Conservation (phyloP, 202 grass and related monocot species). For the Hordeum pubiflorum region DNA sequence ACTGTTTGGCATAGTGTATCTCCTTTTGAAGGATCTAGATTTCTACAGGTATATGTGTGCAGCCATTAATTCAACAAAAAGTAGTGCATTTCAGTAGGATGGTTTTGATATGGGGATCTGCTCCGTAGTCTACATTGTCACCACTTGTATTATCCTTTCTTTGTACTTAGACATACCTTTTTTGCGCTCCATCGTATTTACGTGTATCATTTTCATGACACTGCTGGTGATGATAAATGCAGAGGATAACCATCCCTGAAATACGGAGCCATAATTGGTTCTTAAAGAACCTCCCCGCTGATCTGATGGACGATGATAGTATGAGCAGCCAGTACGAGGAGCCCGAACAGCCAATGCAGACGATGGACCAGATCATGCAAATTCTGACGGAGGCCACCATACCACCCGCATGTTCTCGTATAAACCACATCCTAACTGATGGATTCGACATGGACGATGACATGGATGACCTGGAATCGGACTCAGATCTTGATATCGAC, state of each 20-base stretch:
- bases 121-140: neutral
- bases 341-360: slow-evolving; percentile 76
- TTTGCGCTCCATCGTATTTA: neutral
- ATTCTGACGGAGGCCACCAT: slow-evolving; percentile 66
- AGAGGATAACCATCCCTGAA: slow-evolving; percentile 69
- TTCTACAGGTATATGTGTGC: neutral
- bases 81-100: neutral
- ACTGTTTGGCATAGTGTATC: neutral
- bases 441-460: slow-evolving; percentile 56
- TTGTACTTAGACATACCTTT: neutral
- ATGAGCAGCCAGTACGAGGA: slow-evolving; percentile 68
- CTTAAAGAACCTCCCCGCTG: slow-evolving; percentile 69
- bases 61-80: neutral
- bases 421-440: slow-evolving; percentile 47
- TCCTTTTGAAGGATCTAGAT: neutral
- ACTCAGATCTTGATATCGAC: slow-evolving; percentile 61
- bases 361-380: slow-evolving; percentile 78
- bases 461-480: slow-evolving; percentile 65
- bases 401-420: slow-evolving; percentile 51
- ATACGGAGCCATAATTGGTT: slow-evolving; percentile 64
- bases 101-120: neutral
- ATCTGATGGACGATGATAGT: slow-evolving; percentile 53
- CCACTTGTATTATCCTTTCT: neutral
- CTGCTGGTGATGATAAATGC: slow-evolving; percentile 16
- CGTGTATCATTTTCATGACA: neutral